Evolutionary conservation across 352 stramenopile genomes (phyloP).

Genomic region (Phytopythium litorale): DNA sequence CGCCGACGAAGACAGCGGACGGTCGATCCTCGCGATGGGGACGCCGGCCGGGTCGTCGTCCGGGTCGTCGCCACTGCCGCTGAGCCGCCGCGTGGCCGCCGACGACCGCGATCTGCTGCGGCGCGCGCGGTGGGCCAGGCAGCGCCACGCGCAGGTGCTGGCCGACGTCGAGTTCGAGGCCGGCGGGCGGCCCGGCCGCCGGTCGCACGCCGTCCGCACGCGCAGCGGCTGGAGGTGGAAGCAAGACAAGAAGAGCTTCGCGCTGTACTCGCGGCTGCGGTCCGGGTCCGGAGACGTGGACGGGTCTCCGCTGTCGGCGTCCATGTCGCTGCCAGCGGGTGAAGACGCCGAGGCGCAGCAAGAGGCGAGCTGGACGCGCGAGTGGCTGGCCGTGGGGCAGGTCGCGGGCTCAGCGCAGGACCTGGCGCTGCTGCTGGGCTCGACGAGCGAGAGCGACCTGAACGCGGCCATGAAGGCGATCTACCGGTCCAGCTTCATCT

Average conservation of each 20-base stretch:
- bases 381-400: constrained; percentile 21
- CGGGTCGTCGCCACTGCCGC: constrained; percentile 9
- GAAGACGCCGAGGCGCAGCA: neutral
- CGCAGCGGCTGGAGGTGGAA: constrained; percentile 30
- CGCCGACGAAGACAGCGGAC: too few species aligned
- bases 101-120: constrained; percentile 19
- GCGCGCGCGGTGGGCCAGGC: constrained; percentile 15
- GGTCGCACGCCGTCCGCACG: constrained; percentile 9
- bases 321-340: neutral
- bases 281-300: neutral
- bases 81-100: constrained; percentile 20
- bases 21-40: neutral
- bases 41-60: neutral
- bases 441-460: constrained; percentile 25
- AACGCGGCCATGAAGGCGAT: constrained; percentile 33
- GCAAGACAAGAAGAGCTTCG: constrained; percentile 19
- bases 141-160: constrained; percentile 13
- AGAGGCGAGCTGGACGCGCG: constrained; percentile 5
- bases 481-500: constrained; percentile 43
- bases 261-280: constrained; percentile 13
- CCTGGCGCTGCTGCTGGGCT: constrained; percentile 15
- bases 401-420: constrained; percentile 22
- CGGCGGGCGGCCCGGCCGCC: neutral
- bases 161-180: neutral
- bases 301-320: neutral